Percentiles rank a stretch among this genome's conserved stretches.
phyloP scores from a whole-genome alignment of 768 basidiomycete genomes.

The Daedaleopsis nitida region DNA sequence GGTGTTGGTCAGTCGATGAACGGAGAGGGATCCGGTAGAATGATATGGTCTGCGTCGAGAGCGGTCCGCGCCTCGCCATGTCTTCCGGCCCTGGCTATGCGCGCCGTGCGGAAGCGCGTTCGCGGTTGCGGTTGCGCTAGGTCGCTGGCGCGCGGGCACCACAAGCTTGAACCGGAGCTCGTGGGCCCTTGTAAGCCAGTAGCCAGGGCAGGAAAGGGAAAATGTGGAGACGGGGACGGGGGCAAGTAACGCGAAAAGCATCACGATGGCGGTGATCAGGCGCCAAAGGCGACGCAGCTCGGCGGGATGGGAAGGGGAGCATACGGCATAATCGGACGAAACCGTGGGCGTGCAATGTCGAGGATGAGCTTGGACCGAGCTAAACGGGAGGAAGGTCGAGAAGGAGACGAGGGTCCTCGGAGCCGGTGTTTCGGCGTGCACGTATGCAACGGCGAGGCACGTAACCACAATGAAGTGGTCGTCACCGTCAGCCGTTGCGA shows the following conservation, averaged over 20 bases:
- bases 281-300: constrained; percentile 29
- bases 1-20: constrained; percentile 12
- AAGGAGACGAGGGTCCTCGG: constrained; percentile 40
- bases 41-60: constrained; percentile 16
- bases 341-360: constrained; percentile 12
- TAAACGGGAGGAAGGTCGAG: constrained; percentile 26
- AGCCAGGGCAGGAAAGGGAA: constrained; percentile 18
- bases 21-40: constrained; percentile 3
- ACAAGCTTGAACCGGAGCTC: constrained; percentile 28
- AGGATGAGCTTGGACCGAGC: constrained; percentile 16
- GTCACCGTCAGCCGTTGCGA: constrained; percentile 54
- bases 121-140: constrained; percentile 15
- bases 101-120: constrained; percentile 24
- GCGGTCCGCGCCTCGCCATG: constrained; percentile 24
- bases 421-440: constrained; percentile 75
- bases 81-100: constrained; percentile 29
- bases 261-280: constrained; percentile 47
- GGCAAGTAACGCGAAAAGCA: constrained; percentile 8
- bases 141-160: constrained; percentile 15
- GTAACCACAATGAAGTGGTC: constrained; percentile 84
- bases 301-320: background rate
- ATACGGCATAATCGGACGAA: background rate
- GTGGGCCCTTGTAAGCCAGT: constrained; percentile 24
- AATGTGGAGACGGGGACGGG: constrained; percentile 25
- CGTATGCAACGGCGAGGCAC: constrained; percentile 54